These are phyloP conservation scores for Penicillium bialowiezense DNA, from an alignment of 495 filamentous ascomycete genomes.

Conservation along the genomic window DNA sequence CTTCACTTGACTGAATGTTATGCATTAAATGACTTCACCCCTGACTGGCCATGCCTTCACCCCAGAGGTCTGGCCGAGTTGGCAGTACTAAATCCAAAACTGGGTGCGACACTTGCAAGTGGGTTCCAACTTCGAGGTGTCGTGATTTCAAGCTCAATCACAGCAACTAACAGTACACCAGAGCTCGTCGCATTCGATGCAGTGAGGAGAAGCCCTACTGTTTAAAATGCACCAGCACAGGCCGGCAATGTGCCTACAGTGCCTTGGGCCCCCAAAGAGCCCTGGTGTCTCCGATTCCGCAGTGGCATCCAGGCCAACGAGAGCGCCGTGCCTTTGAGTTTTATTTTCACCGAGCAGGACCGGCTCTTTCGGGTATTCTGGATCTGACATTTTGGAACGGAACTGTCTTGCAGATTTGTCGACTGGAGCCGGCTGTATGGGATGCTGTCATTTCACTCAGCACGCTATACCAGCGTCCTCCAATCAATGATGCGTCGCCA, in stretches of 20 bases:
- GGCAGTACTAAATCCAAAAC: constrained; percentile 20
- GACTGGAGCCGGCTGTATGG: constrained; percentile 20
- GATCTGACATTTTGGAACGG: constrained; percentile 19
- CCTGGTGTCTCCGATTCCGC: neutral
- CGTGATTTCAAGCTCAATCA: neutral
- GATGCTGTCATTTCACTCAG: constrained; percentile 25
- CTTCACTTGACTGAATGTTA: too few relatives aligned
- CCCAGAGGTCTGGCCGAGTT: constrained; percentile 12
- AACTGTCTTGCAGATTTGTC: constrained; percentile 19
- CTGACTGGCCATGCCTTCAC: neutral
- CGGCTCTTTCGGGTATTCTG: constrained; percentile 13
- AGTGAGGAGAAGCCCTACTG: constrained; percentile 20
- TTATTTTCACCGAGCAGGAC: constrained; percentile 18
- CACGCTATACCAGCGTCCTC: constrained; percentile 19
- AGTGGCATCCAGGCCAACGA: constrained; percentile 6
- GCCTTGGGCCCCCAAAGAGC: neutral
- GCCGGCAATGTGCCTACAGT: constrained; percentile 13
- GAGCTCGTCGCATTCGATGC: constrained; percentile 14
- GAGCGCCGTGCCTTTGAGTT: constrained; percentile 23
- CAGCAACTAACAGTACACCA: neutral
- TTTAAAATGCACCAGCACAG: constrained; percentile 15
- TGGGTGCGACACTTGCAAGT: constrained; percentile 25
- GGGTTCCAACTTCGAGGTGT: neutral
- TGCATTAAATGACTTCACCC: too few relatives aligned
- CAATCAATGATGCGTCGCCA: constrained; percentile 13